Conservation (phyloP, 345 rosid genomes). For the Diplotaxis tenuifolia region DNA sequence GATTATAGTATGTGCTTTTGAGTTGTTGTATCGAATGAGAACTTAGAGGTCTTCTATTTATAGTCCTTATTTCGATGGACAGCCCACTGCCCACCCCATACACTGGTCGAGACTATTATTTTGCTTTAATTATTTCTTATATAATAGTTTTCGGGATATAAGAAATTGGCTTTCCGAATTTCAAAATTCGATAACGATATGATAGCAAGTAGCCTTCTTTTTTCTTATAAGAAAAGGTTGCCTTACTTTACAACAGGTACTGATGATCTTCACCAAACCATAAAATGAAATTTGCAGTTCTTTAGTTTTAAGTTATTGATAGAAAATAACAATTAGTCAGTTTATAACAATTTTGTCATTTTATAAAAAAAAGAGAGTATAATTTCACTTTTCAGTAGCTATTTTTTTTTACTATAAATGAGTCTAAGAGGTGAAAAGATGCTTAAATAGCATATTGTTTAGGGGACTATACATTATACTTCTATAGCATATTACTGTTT, state of each 20-base stretch:
- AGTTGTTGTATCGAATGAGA: constrained; percentile 29
- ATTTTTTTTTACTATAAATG: no score
- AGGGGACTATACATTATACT: no score
- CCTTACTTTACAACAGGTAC: background rate
- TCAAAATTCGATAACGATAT: background rate
- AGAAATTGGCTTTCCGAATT: background rate
- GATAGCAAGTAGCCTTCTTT: background rate
- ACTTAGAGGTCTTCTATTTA: constrained; percentile 31
- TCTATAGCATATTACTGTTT: background rate
- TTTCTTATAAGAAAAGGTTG: no score
- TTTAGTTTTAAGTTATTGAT: no score
- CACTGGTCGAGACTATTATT: constrained; percentile 22
- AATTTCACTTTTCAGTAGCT: no score
- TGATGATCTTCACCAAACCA: background rate
- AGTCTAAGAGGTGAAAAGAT: background rate
- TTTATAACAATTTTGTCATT: no score
- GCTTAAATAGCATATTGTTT: background rate
- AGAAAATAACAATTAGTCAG: no score
- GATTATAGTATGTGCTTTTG: constrained; percentile 8
- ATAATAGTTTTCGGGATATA: background rate
- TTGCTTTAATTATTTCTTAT: background rate
- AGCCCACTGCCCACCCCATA: constrained; percentile 15
- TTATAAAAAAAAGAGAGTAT: no score
- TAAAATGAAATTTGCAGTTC: background rate
- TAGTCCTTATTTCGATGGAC: constrained; percentile 13